Evolutionary conservation across 2,329 filamentous ascomycete species (phyloP), one percentile per base, ranked within the genome.

Genomic region (Juglanconis sp.): DNA sequence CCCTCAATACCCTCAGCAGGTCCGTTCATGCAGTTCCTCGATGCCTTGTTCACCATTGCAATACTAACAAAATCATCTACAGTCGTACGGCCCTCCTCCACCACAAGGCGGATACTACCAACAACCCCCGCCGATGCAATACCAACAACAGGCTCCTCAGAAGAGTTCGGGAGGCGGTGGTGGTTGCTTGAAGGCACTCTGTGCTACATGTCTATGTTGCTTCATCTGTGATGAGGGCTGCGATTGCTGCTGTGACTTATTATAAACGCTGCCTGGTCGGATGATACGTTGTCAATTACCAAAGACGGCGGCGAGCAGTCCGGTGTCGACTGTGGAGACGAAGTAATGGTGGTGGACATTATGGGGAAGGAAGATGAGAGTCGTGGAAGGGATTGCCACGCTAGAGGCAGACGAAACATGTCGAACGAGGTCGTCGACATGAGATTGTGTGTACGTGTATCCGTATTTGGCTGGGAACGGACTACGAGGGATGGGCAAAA

Each of bases 201-300:
- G 82, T 10, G 79, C 79, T 31, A 72, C 75, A 15, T 65, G 79
- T 35, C 80, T 79, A 69, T 81, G 79, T 66, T 82, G 79, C 70
- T 82, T 78, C 65, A 72, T 79, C 56, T 77, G 76, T 64, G 79
- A 81, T 64, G 77, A 82, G 64, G 74, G 76, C 53, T 81, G 78
- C 69, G 79, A 82, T 64, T 77, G 76, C 64, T 79, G 78, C 64
- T 71, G 72, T 49, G 77, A 80, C 47, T 81, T 78, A 70, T 76
- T 71, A 66, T 74, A 10, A 3, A 32, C 32, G 48, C 13, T 50
- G 42, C 30, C 30, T 32, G 48, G 17, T 15, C 24, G 9, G 32
- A 9, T 1, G 11, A 15, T 9, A 24, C 2, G 24, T 2, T 24
- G 24, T 24, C 24, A 24, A 24, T 24, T 24, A 24, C 24, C 24